Conservation (phyloP, 2,329 filamentous ascomycete species). For the Lasiodiplodia sp. region DNA sequence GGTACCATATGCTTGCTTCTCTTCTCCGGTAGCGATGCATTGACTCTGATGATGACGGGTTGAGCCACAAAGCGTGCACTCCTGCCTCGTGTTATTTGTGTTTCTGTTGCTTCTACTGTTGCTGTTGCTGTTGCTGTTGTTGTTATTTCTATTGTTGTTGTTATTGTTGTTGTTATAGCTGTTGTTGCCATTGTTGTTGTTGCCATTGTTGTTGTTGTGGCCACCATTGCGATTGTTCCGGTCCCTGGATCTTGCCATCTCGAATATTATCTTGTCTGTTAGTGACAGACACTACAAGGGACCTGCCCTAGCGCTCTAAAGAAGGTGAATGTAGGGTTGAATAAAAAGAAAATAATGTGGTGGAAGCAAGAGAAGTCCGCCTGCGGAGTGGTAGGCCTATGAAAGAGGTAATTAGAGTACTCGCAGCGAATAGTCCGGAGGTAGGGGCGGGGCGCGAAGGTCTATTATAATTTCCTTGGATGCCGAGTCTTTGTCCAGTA, state of each 20-base stretch:
- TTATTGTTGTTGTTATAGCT: not conserved
- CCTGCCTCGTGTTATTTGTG: not conserved
- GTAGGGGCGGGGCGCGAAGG: not conserved
- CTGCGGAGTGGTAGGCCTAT: conserved; percentile 7
- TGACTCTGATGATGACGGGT: not conserved
- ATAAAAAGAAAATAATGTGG: not conserved
- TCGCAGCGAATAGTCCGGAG: not conserved
- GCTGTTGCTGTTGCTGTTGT: not conserved
- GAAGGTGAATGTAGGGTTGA: not conserved
- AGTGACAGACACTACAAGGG: not conserved
- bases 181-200: not conserved
- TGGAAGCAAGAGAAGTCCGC: conserved; percentile 1
- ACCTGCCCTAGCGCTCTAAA: conserved; percentile 3
- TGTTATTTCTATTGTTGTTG: not conserved
- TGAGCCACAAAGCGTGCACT: conserved; percentile 2
- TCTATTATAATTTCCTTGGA: not conserved
- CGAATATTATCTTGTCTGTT: not conserved
- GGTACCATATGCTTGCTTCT: not conserved
- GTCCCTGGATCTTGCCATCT: not conserved
- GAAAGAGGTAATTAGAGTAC: not conserved
- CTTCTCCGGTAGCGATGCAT: not conserved
- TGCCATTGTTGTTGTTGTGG: not conserved
- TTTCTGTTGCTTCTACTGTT: not conserved
- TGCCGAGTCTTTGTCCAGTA: not conserved
- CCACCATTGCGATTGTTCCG: not conserved